Conservation (phyloP, 2,329 filamentous ascomycete species). For the Taxawa tesnikishii region DNA sequence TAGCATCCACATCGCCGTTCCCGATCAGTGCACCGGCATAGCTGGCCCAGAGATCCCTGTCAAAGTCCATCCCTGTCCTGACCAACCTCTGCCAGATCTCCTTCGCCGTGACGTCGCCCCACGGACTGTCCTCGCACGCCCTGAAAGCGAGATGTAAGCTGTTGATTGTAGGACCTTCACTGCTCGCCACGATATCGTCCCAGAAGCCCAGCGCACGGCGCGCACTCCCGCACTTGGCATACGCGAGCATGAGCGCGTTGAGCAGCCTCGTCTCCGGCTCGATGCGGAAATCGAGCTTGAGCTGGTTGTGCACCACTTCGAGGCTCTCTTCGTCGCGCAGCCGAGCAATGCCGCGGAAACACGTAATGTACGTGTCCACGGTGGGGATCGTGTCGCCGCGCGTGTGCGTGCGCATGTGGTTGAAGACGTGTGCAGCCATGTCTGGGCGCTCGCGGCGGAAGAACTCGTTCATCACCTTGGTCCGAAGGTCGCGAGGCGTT, state of each 20-base stretch:
- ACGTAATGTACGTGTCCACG: conserved; percentile 62
- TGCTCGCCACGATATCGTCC: conserved; percentile 67
- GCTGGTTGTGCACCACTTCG: conserved; percentile 74
- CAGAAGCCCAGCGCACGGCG: conserved; percentile 65
- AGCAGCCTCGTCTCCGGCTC: conserved; percentile 63
- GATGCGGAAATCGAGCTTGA: conserved; percentile 81
- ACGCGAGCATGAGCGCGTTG: conserved; percentile 81
- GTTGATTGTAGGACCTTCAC: conserved; percentile 76
- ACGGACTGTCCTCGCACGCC: conserved; percentile 52
- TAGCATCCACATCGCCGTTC: conserved; percentile 58
- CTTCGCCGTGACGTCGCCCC: conserved; percentile 31
- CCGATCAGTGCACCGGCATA: conserved; percentile 68
- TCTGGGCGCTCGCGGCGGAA: conserved; percentile 78
- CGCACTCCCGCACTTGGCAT: conserved; percentile 56
- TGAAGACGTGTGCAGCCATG: conserved; percentile 77
- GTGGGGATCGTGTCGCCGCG: conserved; percentile 53
- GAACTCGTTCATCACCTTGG: conserved; percentile 68
- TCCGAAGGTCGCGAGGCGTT: conserved; percentile 52
- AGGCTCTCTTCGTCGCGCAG: conserved; percentile 43
- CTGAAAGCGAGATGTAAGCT: conserved; percentile 73
- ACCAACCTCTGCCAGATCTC: conserved; percentile 60
- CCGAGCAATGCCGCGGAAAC: conserved; percentile 56
- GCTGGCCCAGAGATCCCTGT: conserved; percentile 58
- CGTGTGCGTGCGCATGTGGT: conserved; percentile 78
- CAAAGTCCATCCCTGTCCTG: conserved; percentile 67